Conservation (phyloP, 2,329 filamentous ascomycete species). For the Exophiala mesophila region DNA sequence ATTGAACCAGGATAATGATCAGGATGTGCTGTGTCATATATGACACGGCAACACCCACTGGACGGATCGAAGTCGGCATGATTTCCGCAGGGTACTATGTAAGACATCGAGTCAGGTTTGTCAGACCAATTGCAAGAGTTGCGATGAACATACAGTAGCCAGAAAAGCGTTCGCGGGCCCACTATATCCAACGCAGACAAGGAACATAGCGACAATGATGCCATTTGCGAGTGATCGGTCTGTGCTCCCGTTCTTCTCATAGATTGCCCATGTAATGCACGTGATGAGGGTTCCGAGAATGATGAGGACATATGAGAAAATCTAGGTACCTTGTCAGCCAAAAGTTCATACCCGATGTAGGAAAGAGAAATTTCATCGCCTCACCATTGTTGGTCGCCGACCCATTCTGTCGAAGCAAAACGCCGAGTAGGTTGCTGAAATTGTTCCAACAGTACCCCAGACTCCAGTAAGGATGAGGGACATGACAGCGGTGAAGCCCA, state of each 20-base stretch:
- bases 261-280: slow-evolving; percentile 5
- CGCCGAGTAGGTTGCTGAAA: slow-evolving; percentile 57
- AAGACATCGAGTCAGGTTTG: background rate
- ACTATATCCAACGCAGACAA: slow-evolving; percentile 4
- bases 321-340: slow-evolving; percentile 1
- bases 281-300: slow-evolving; percentile 1
- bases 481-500: slow-evolving; percentile 42
- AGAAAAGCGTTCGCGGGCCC: slow-evolving; percentile 10
- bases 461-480: slow-evolving; percentile 69
- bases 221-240: slow-evolving; percentile 4
- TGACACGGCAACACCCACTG: slow-evolving; percentile 6
- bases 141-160: slow-evolving; percentile 5
- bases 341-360: too few species aligned
- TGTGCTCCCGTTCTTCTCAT: slow-evolving; percentile 6
- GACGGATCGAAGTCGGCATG: slow-evolving; percentile 7
- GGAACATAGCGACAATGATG: slow-evolving; percentile 8
- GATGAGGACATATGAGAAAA: slow-evolving; percentile 7
- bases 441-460: slow-evolving; percentile 87
- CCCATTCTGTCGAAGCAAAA: slow-evolving; percentile 55
- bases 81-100: slow-evolving; percentile 14
- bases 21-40: slow-evolving; percentile 34
- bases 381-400: slow-evolving; percentile 52
- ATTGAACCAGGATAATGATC: slow-evolving; percentile 50
- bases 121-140: too few species aligned
- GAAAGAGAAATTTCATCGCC: too few species aligned